Evolutionary conservation across 1,284 basidiomycete genomes (phyloP).

Genomic region (Earliella scabrosa): DNA sequence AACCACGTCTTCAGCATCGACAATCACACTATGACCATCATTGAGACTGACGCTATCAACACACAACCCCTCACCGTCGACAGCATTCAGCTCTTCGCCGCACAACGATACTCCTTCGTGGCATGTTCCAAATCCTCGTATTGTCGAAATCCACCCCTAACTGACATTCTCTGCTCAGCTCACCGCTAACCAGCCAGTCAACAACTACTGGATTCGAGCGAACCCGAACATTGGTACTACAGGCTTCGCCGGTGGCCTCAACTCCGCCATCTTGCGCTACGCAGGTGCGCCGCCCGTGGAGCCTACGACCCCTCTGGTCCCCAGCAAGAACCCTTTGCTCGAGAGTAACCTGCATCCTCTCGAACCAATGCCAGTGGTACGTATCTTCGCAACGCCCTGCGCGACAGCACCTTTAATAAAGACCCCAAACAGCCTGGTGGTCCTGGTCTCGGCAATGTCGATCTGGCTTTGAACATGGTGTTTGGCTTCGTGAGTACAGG

Average conservation of each 20-base stretch:
- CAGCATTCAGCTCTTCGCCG: conserved; percentile 38
- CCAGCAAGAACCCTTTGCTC: conserved; percentile 32
- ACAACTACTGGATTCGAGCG: conserved; percentile 47
- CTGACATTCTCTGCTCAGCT: conserved; percentile 26
- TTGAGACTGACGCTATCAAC: conserved; percentile 39
- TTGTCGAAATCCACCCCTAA: conserved; percentile 22
- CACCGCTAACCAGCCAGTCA: conserved; percentile 35
- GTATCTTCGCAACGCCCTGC: not conserved
- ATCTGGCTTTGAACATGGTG: conserved; percentile 29
- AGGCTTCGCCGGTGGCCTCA: conserved; percentile 40
- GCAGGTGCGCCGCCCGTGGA: conserved; percentile 44
- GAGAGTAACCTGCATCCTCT: conserved; percentile 32
- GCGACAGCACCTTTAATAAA: too few species aligned
- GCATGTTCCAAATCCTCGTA: conserved; percentile 17
- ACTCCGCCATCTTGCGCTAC: conserved; percentile 27
- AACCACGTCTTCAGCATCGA: conserved; percentile 40
- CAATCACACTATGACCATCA: conserved; percentile 39
- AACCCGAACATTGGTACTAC: conserved; percentile 34
- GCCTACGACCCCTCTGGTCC: conserved; percentile 34
- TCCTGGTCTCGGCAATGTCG: conserved; percentile 28
- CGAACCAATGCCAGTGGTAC: conserved; percentile 4
- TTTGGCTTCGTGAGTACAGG: conserved; percentile 26
- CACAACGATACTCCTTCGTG: conserved; percentile 43
- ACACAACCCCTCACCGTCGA: conserved; percentile 37
- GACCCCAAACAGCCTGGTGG: conserved; percentile 28